Conservation (phyloP, 345 rosid species). For the Brassica rapa region DNA sequence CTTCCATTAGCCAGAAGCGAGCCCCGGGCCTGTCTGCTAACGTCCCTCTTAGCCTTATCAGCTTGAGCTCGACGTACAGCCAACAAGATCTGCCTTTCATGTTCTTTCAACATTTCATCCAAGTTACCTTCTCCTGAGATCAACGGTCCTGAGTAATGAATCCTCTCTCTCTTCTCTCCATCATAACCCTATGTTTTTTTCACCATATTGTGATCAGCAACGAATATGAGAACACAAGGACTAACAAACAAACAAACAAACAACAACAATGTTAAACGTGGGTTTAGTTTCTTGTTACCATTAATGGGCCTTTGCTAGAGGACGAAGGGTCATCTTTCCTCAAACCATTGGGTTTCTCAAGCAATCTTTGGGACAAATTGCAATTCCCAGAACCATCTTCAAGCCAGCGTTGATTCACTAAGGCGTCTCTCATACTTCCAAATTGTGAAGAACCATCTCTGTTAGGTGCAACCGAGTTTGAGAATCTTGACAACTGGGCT, state of each 20-base stretch:
- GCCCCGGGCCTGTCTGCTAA: conserved; percentile 26
- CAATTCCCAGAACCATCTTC: conserved; percentile 46
- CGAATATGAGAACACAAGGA: background rate
- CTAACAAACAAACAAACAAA: background rate
- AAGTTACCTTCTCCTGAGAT: conserved; percentile 66
- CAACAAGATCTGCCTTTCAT: conserved; percentile 74
- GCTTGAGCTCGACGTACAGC: conserved; percentile 84
- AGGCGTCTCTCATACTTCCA: conserved; percentile 46
- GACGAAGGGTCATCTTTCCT: conserved; percentile 50
- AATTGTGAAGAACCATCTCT: conserved; percentile 66
- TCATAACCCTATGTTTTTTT: conserved; percentile 41
- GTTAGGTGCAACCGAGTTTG: conserved; percentile 68
- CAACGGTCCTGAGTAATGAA: conserved; percentile 88
- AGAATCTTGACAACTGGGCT: conserved; percentile 66
- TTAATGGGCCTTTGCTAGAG: conserved; percentile 35
- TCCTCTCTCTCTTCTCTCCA: conserved; percentile 49
- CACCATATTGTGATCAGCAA: conserved; percentile 20
- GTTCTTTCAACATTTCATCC: conserved; percentile 94
- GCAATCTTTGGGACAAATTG: conserved; percentile 55
- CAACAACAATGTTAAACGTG: background rate
- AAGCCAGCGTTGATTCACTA: conserved; percentile 48
- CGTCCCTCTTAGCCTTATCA: conserved; percentile 54
- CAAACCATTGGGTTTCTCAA: conserved; percentile 43
- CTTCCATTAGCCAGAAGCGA: conserved; percentile 14
- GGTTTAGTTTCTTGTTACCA: conserved; percentile 43